Base-by-base conservation (phyloP, 495 filamentous ascomycete genomes). In the Penicillium lagena region DNA sequence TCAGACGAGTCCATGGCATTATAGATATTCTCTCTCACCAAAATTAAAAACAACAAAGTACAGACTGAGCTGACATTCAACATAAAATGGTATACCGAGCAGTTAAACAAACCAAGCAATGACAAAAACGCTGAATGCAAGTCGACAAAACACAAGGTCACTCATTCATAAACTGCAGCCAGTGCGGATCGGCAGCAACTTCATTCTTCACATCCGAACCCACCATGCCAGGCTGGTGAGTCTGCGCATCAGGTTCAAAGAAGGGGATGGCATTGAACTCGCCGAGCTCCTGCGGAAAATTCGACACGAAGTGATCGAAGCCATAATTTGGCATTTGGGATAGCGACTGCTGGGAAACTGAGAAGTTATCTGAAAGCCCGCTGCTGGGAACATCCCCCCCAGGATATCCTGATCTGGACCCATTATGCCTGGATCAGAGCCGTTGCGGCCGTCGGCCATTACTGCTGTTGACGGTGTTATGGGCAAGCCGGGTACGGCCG, bases 211-310 rank as follows among this genome's bases (percentile, higher is more conserved):
- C 43, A 7, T 66, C 62, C 8, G 46, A 17, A 13, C 51, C 41
- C 30, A 55, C 37, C 40, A 56, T 35, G 4, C 44, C 47, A 17
- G 39, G 31, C 9, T 49, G 35, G 9, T 52, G 50, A n/a, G 54
- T 49, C 34, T 68, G 65, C 7, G 47, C 39, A 51, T 74, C 68
- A 6, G 61, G 46, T 29, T 74, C 70, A 47, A 74, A 74, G 46
- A 63, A 70, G 2, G 70, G 67, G 47, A 74, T 72, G 0, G 68
- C 68, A 13, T 62, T 71, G 37, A 74, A 74, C 41, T 74, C 68
- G 36, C 61, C 68, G 29, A 74, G 42, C 37, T 74, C 70, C 45
- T 71, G 68, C 2, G 70, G 70, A 27, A 74, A 66, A 34, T 72
- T 71, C 7, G 67, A 70, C 7, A 72, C 63, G 30, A 72, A 74